Evolutionary conservation across 2,329 filamentous ascomycete genomes (phyloP).

Genomic region (Fusarium napiforme): DNA sequence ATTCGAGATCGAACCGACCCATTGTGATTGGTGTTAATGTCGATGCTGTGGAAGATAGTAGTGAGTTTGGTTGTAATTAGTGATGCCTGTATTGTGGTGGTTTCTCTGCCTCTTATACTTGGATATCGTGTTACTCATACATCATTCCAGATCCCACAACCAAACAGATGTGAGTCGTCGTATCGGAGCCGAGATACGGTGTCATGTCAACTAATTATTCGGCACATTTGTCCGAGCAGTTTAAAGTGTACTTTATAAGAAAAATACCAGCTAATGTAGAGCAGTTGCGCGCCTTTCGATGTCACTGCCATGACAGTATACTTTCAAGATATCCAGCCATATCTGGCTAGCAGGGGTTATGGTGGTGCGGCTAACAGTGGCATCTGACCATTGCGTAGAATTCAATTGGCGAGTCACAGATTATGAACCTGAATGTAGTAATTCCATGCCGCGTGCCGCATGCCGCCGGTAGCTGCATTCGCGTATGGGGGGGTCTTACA

Average conservation of each 20-base stretch:
- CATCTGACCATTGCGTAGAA: constrained; percentile 36
- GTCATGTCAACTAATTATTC: not conserved
- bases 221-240: constrained; percentile 4
- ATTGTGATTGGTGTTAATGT: constrained; percentile 34
- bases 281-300: not conserved
- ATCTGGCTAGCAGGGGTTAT: not conserved
- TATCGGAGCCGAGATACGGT: constrained; percentile 12
- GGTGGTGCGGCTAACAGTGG: constrained; percentile 27
- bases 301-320: constrained; percentile 6
- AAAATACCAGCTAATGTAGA: not conserved
- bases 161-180: not conserved
- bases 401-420: constrained; percentile 35
- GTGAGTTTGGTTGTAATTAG: not conserved
- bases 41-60: not conserved
- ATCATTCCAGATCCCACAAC: not conserved
- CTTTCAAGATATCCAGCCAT: not conserved
- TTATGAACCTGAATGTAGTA: constrained; percentile 5
- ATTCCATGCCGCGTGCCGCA: not conserved
- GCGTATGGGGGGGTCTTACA: not conserved
- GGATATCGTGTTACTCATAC: not conserved
- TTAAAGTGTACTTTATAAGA: not conserved
- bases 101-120: constrained; percentile 10
- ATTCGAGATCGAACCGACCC: constrained; percentile 60
- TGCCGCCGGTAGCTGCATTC: not conserved
- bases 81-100: not conserved